These are phyloP conservation scores for Hypoxylon sp. DNA, from an alignment of 2,329 filamentous ascomycete genomes.

Conservation along the genomic window DNA sequence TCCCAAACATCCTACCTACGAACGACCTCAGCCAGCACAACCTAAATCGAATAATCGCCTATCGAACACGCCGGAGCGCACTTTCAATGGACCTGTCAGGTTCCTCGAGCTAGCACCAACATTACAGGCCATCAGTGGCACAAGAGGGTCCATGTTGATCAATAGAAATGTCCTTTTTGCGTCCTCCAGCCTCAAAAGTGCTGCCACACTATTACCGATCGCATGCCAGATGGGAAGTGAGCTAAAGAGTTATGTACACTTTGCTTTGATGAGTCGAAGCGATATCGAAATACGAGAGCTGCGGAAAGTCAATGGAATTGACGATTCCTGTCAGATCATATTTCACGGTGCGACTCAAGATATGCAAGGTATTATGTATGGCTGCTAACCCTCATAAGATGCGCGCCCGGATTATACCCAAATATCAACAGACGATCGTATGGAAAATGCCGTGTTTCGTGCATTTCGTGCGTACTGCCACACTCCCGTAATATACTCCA, in stretches of 20 bases:
- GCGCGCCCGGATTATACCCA: conserved; percentile 81
- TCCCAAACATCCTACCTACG: conserved; percentile 29
- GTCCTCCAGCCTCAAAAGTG: conserved; percentile 80
- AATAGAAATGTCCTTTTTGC: conserved; percentile 86
- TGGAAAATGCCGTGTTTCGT: conserved; percentile 74
- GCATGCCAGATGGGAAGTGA: conserved; percentile 87
- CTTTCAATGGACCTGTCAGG: conserved; percentile 78
- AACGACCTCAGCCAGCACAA: conserved; percentile 21
- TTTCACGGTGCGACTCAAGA: conserved; percentile 64
- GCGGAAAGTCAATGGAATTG: conserved; percentile 83
- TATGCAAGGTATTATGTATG: conserved; percentile 26
- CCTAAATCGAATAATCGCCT: conserved; percentile 20
- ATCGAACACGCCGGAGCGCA: conserved; percentile 53
- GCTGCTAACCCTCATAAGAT: conserved; percentile 64
- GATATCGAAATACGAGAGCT: conserved; percentile 79
- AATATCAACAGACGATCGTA: conserved; percentile 78
- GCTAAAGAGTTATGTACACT: conserved; percentile 82
- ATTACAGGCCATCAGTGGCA: conserved; percentile 71
- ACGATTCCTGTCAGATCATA: conserved; percentile 75
- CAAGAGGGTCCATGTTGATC: conserved; percentile 63
- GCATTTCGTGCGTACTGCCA: conserved; percentile 70
- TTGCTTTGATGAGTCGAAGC: conserved; percentile 82
- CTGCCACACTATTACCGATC: conserved; percentile 80
- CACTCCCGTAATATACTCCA: background rate
- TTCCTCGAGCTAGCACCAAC: conserved; percentile 76